Percentiles rank a stretch among this genome's conserved stretches.
These are phyloP conservation scores for Acanthamoeba sp. DNA, from an alignment of 208 protist genomes.

Conservation along the genomic window DNA sequence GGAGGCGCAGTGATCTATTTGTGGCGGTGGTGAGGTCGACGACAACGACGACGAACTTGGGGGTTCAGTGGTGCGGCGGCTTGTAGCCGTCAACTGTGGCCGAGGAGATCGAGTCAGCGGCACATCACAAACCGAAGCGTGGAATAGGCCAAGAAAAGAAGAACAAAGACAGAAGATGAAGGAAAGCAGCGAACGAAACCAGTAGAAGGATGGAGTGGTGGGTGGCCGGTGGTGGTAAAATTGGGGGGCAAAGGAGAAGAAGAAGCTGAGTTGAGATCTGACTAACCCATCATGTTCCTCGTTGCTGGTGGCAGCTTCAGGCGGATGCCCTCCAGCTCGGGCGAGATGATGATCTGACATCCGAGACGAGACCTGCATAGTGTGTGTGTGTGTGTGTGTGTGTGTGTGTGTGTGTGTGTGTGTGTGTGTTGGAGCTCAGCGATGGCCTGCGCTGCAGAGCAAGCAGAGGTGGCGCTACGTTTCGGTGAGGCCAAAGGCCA, in stretches of 20 bases:
- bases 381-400: too few species aligned
- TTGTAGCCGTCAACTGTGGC: not conserved
- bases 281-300: constrained; percentile 77
- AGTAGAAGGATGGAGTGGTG: not conserved
- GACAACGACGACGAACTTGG: not conserved
- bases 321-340: constrained; percentile 82
- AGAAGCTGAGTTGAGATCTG: not conserved
- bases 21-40: too few species aligned
- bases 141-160: not conserved
- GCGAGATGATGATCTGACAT: constrained; percentile 82
- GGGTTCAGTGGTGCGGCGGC: not conserved
- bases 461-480: constrained; percentile 64
- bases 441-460: too few species aligned
- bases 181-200: too few species aligned
- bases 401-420: too few species aligned
- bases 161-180: too few species aligned
- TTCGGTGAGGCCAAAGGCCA: constrained; percentile 85
- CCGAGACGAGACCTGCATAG: constrained; percentile 82
- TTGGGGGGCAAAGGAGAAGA: too few species aligned
- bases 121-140: too few species aligned
- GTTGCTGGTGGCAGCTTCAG: constrained; percentile 80
- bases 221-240: too few species aligned
- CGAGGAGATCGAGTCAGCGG: not conserved
- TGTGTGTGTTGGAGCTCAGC: too few species aligned
- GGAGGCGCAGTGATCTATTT: too few species aligned